These are phyloP conservation scores for Tylopilus plumbeoviolaceoides DNA, from an alignment of 768 basidiomycete genomes.

Conservation along the genomic window DNA sequence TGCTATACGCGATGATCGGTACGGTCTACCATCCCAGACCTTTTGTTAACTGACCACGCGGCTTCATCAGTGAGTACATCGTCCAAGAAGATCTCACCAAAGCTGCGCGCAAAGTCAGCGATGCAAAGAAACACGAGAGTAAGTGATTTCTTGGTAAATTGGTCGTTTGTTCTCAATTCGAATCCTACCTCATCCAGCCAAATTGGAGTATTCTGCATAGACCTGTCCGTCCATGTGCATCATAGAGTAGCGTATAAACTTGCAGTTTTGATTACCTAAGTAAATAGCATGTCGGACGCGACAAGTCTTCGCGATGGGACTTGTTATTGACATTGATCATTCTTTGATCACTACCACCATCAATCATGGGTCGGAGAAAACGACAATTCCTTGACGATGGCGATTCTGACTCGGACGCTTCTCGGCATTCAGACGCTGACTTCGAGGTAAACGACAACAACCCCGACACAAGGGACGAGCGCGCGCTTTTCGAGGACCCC, in stretches of 20 bases:
- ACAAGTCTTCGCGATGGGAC: too few relatives aligned
- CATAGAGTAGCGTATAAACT: slow-evolving; percentile 25
- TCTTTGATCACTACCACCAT: not conserved
- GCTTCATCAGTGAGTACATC: slow-evolving; percentile 65
- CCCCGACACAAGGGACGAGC: slow-evolving; percentile 67
- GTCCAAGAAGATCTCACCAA: slow-evolving; percentile 95
- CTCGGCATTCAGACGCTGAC: slow-evolving; percentile 50
- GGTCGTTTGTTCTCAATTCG: not conserved
- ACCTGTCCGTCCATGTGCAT: slow-evolving; percentile 12
- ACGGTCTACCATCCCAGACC: slow-evolving; percentile 17
- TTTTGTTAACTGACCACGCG: slow-evolving; percentile 1
- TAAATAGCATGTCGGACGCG: not conserved
- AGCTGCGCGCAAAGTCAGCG: slow-evolving; percentile 91
- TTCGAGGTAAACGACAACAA: slow-evolving; percentile 48
- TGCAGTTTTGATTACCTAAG: slow-evolving; percentile 15
- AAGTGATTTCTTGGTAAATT: slow-evolving; percentile 29
- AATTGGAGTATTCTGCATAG: slow-evolving; percentile 43
- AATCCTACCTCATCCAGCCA: slow-evolving; percentile 25
- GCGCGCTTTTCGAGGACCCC: slow-evolving; percentile 71
- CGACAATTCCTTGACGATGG: slow-evolving; percentile 69
- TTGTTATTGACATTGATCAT: not conserved
- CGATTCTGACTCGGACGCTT: slow-evolving; percentile 73
- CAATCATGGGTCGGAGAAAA: slow-evolving; percentile 69
- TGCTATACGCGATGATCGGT: slow-evolving; percentile 94
- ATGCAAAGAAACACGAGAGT: slow-evolving; percentile 98